phyloP scores from a whole-genome alignment of 495 filamentous ascomycete genomes.

The Thozetella sp. region DNA sequence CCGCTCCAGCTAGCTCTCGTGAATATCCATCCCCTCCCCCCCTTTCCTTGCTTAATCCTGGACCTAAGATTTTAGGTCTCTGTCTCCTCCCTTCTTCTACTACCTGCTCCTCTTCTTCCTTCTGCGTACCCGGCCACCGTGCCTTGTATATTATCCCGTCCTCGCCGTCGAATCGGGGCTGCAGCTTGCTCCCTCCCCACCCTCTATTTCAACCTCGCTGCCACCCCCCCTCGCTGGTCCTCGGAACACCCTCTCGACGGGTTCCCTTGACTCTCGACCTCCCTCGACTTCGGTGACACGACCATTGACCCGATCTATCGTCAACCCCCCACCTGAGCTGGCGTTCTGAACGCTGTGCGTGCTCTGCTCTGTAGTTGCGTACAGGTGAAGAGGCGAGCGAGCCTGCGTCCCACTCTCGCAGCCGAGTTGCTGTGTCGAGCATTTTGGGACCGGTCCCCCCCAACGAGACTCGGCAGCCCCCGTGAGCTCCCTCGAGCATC shows the following conservation, averaged over 20 bases:
- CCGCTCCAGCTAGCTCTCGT: background rate
- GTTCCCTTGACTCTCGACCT: too few species aligned
- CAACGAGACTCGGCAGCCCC: background rate
- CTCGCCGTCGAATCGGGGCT: background rate
- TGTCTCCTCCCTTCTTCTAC: background rate
- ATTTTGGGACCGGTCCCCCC: too few species aligned
- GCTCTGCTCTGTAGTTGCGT: too few species aligned
- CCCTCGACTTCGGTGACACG: background rate
- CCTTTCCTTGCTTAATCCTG: background rate
- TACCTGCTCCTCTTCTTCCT: background rate
- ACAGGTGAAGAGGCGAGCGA: too few species aligned
- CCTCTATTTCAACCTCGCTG: background rate
- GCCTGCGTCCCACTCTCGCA: too few species aligned
- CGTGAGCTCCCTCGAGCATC: background rate
- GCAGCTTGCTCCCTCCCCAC: background rate
- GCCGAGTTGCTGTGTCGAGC: background rate
- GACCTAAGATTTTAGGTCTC: slow-evolving; percentile 1
- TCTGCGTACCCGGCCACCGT: background rate
- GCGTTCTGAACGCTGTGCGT: too few species aligned
- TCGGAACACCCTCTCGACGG: background rate
- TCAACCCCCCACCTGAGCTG: too few species aligned
- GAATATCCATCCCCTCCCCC: background rate
- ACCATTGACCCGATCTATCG: background rate
- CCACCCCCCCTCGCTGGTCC: background rate
- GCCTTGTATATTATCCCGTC: background rate